A percentile compares a stretch with the other conserved stretches of the same genome.
phyloP scores from a whole-genome alignment of 1,284 basidiomycete genomes.

The Agroathelia rolfsii region DNA sequence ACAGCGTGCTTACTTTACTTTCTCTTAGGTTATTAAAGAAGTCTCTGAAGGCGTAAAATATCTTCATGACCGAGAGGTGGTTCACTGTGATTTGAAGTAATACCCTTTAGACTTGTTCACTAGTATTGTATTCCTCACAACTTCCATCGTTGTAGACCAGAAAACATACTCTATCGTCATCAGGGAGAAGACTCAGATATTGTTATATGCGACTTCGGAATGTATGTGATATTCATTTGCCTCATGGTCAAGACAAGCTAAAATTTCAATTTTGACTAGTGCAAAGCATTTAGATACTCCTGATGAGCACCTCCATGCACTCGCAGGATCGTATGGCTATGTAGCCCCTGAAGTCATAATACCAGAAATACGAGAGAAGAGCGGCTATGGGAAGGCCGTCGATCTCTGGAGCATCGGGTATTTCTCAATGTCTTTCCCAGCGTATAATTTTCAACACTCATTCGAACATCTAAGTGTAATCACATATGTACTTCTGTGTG shows the following conservation, averaged over 20 bases:
- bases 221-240: slow-evolving; percentile 39
- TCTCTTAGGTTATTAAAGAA: slow-evolving; percentile 56
- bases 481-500: slow-evolving; percentile 86
- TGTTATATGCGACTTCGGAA: slow-evolving; percentile 95
- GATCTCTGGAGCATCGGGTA: slow-evolving; percentile 92
- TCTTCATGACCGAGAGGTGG: slow-evolving; percentile 80
- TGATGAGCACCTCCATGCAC: slow-evolving; percentile 69
- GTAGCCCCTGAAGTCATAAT: slow-evolving; percentile 91
- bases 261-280: slow-evolving; percentile 26
- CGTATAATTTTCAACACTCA: slow-evolving; percentile 4
- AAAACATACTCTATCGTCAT: slow-evolving; percentile 89
- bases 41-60: slow-evolving; percentile 77
- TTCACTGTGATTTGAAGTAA: slow-evolving; percentile 86
- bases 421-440: slow-evolving; percentile 15
- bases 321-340: slow-evolving; percentile 91
- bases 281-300: slow-evolving; percentile 78
- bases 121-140: slow-evolving; percentile 1
- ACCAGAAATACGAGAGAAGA: too few species aligned
- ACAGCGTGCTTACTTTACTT: slow-evolving; percentile 1
- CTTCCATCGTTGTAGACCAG: slow-evolving; percentile 55
- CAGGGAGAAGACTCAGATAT: slow-evolving; percentile 64
- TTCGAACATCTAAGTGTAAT: slow-evolving; percentile 55
- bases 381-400: slow-evolving; percentile 85
- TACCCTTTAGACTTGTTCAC: slow-evolving; percentile 13
- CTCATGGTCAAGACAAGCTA: not conserved